Base-by-base conservation (phyloP, 805 yeast species). In the Ogataea henricii region DNA sequence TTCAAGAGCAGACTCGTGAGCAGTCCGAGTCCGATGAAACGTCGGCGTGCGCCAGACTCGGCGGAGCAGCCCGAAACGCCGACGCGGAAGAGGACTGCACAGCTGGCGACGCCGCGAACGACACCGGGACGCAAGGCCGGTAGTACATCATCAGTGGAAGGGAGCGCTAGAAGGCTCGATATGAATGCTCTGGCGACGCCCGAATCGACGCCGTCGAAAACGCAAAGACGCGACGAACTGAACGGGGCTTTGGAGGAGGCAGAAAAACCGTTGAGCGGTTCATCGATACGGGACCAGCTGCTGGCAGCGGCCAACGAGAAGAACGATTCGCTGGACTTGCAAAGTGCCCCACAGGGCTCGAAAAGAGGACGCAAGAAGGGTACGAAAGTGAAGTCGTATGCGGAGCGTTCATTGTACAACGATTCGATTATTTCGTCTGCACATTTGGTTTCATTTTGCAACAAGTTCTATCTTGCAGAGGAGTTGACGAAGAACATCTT, bases 381-480 rank as follows among this genome's bases (percentile, higher is more conserved):
- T 18, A 46, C 48, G 34, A 50, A 52, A 33, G 44, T 52, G 36
- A 41, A 43, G 27, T 45, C 57, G n/a, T 47, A 42, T 44, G 53
- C 51, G 1, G 51, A 45, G 16, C 36, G 54, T 7, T 43, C 52
- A 2, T 23, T 38, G 3, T 29, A 51, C 43, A 43, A 45, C 22
- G 52, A 54, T 20, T 44, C 47, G 4, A 51, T 47, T 14, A 55
- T 66, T 16, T 60, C 67, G 3, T 69, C 78, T 0, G 63, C 69
- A 7, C 76, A 72, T 43, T 59, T 78, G 20, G 67, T 77, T 0
- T 55, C 72, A 3, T 71, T 83, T 32, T 83, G 88, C 57, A 84
- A 84, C 61, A 74, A 76, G 53, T 85, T 85, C 59, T 80, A 81
- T 59, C 68, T 86, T 20, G 87, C 88, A 0, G 67, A 73, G 17